A percentile compares a stretch with the other conserved stretches of the same genome.
These are phyloP conservation scores for Terana coerulea DNA, from an alignment of 768 basidiomycete genomes.

Conservation along the genomic window DNA sequence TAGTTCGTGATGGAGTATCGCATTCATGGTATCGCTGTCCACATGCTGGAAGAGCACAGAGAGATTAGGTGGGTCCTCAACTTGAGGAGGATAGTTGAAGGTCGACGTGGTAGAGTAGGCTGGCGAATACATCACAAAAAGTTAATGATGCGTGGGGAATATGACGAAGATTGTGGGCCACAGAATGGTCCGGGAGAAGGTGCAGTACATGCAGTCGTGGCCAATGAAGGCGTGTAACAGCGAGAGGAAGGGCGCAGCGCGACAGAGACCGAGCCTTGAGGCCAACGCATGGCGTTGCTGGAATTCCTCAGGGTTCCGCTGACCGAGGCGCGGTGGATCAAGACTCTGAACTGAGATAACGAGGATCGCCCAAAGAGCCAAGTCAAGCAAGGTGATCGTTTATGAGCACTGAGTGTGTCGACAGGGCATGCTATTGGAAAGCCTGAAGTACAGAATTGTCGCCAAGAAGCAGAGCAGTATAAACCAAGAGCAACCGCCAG, in stretches of 20 bases:
- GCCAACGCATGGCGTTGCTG: conserved; percentile 12
- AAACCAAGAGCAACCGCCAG: conserved; percentile 6
- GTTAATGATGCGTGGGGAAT: neutral
- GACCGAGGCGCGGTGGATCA: neutral
- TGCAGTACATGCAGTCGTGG: neutral
- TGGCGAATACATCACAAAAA: conserved; percentile 3
- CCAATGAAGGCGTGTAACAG: neutral
- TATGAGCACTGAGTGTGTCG: no score
- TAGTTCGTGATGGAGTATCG: conserved; percentile 23
- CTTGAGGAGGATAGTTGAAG: conserved; percentile 4
- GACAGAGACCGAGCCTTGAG: conserved; percentile 8
- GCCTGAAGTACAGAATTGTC: no score
- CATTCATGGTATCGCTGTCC: conserved; percentile 20
- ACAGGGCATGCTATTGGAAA: no score
- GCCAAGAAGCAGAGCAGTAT: conserved; percentile 2
- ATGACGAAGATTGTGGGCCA: neutral
- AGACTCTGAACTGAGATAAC: no score
- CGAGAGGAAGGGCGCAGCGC: neutral
- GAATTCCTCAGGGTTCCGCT: neutral
- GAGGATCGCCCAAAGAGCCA: no score
- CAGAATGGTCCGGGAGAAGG: conserved; percentile 8
- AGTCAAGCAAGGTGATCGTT: no score
- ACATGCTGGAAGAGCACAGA: conserved; percentile 22
- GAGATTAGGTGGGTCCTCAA: conserved; percentile 15
- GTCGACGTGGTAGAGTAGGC: neutral